These are phyloP conservation scores for Apiospora saccharicola DNA, from an alignment of 2,329 filamentous ascomycete genomes.

Conservation along the genomic window DNA sequence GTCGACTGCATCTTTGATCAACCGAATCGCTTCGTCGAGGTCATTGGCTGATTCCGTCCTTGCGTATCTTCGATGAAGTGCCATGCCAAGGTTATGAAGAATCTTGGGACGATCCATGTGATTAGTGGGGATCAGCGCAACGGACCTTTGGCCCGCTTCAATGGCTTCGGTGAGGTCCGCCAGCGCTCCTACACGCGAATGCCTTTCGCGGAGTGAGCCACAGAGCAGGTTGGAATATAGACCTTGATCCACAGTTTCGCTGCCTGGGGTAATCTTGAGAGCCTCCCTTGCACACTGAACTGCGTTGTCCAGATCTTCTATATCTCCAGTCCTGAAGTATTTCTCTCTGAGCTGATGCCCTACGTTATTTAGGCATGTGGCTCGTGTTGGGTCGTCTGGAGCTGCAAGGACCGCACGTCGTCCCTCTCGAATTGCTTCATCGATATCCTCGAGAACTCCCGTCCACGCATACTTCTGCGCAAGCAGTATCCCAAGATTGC, in stretches of 20 bases:
- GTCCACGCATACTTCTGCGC: neutral
- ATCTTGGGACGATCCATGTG: neutral
- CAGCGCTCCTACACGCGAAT: neutral
- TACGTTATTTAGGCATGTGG: slow-evolving; percentile 9
- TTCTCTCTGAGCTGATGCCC: slow-evolving; percentile 6
- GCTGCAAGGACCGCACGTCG: neutral
- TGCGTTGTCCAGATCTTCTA: neutral
- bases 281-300: neutral
- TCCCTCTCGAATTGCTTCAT: neutral
- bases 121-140: neutral
- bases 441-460: neutral
- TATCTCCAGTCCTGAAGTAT: neutral
- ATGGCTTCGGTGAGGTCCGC: neutral
- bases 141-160: neutral
- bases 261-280: neutral
- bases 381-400: neutral
- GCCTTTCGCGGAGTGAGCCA: neutral
- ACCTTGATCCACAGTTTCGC: neutral
- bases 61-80: neutral
- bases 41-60: neutral
- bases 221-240: neutral
- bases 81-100: neutral
- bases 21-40: neutral
- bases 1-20: neutral
- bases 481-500: neutral